Conservation (phyloP, 257 asterid genomes). For the Leptodermis oblonga region DNA sequence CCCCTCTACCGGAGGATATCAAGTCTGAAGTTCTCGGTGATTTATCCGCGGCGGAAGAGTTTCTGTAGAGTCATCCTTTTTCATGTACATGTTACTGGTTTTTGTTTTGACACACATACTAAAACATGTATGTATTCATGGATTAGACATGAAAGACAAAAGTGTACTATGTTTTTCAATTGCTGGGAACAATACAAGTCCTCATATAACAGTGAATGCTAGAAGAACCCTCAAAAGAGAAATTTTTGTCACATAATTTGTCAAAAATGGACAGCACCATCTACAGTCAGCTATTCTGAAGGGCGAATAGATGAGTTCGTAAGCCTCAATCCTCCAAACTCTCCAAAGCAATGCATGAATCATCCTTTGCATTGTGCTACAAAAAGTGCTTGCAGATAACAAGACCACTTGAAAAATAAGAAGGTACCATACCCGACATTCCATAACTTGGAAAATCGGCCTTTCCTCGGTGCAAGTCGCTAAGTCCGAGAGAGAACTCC, state of each 20-base stretch:
- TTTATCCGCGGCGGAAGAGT: slow-evolving; percentile 55
- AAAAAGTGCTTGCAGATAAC: neutral
- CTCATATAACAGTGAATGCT: neutral
- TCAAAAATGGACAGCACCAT: neutral
- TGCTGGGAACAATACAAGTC: neutral
- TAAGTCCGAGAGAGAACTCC: slow-evolving; percentile 75
- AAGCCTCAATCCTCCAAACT: neutral
- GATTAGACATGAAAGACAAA: neutral
- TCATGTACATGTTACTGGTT: neutral
- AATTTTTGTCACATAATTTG: neutral
- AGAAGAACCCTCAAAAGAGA: neutral
- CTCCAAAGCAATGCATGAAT: neutral
- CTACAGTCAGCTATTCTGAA: too few species aligned
- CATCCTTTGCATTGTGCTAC: neutral
- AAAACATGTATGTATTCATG: neutral
- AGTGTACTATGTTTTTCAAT: neutral
- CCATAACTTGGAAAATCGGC: neutral
- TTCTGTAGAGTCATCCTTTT: slow-evolving; percentile 25
- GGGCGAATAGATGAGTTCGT: neutral
- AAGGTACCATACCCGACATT: neutral
- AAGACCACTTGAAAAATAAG: neutral
- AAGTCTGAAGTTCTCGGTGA: slow-evolving; percentile 56
- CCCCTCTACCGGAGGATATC: slow-evolving; percentile 60
- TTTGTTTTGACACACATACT: neutral
- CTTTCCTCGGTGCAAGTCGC: slow-evolving; percentile 9